Conservation (phyloP, 495 filamentous ascomycete genomes). For the Lasiosphaeria ovina region DNA sequence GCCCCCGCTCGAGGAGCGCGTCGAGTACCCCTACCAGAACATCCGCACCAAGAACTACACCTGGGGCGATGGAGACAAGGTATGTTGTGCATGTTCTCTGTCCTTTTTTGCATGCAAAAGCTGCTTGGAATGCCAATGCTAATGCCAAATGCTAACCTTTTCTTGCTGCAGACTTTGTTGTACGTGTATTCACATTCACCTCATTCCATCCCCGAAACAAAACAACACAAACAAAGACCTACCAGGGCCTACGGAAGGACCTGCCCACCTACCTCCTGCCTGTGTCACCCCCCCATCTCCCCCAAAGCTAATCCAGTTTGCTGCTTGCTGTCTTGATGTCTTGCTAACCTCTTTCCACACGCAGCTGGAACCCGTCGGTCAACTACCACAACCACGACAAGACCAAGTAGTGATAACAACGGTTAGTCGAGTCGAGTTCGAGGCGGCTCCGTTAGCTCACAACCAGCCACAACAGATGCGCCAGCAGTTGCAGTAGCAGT, state of each 20-base stretch:
- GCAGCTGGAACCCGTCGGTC: conserved; percentile 88
- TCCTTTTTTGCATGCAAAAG: not conserved
- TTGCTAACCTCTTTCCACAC: not conserved
- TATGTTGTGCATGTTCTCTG: conserved; percentile 54
- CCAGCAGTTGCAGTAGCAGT: too few relatives aligned
- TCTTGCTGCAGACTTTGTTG: too few relatives aligned
- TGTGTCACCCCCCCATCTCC: not conserved
- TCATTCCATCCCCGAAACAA: conserved; percentile 7
- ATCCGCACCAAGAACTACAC: conserved; percentile 84
- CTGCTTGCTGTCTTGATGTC: not conserved
- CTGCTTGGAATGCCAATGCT: not conserved
- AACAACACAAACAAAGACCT: not conserved
- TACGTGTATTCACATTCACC: not conserved
- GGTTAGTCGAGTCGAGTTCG: too few relatives aligned
- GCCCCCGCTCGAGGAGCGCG: conserved; percentile 80
- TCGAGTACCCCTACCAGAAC: conserved; percentile 93
- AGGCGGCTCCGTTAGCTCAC: too few relatives aligned
- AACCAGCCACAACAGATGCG: too few relatives aligned
- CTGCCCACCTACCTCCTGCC: not conserved
- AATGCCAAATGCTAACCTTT: too few relatives aligned
- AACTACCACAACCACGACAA: conserved; percentile 97
- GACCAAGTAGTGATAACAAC: conserved; percentile 45
- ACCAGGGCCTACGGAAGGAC: not conserved
- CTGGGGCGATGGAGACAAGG: conserved; percentile 94
- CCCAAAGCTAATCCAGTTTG: not conserved